phyloP scores from a whole-genome alignment of 108 stramenopile genomes.

The Cyclotella atomus region DNA sequence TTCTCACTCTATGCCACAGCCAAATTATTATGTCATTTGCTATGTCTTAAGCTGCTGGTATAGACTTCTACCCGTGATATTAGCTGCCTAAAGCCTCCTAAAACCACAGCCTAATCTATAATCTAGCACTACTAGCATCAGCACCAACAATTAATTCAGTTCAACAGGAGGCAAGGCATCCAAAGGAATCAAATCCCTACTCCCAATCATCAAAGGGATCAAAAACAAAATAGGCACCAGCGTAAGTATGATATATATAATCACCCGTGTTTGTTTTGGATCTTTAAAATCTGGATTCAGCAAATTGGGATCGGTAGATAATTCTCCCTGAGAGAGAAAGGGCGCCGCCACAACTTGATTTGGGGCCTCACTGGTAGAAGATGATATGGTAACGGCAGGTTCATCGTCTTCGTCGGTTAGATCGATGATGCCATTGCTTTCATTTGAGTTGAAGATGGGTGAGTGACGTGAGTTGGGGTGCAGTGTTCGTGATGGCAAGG shows the following conservation, averaged over 20 bases:
- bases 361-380: neutral
- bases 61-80: too few species aligned
- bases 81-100: too few species aligned
- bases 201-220: conserved; percentile 89
- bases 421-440: conserved; percentile 48
- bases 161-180: conserved; percentile 85
- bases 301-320: conserved; percentile 62
- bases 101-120: too few species aligned
- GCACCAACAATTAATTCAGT: conserved; percentile 35
- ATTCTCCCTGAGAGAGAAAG: conserved; percentile 84
- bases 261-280: conserved; percentile 85
- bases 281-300: conserved; percentile 77
- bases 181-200: conserved; percentile 82
- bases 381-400: too few species aligned
- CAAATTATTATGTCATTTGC: too few species aligned
- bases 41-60: too few species aligned
- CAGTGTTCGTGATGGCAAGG: neutral
- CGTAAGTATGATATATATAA: conserved; percentile 85
- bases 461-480: neutral
- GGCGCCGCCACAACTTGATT: conserved; percentile 43
- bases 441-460: conserved; percentile 16
- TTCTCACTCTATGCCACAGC: too few species aligned
- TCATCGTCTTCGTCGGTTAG: conserved; percentile 55
- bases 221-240: conserved; percentile 84
- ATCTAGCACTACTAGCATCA: too few species aligned